phyloP scores from a whole-genome alignment of 768 basidiomycete genomes.

The Lactarius evosmus region DNA sequence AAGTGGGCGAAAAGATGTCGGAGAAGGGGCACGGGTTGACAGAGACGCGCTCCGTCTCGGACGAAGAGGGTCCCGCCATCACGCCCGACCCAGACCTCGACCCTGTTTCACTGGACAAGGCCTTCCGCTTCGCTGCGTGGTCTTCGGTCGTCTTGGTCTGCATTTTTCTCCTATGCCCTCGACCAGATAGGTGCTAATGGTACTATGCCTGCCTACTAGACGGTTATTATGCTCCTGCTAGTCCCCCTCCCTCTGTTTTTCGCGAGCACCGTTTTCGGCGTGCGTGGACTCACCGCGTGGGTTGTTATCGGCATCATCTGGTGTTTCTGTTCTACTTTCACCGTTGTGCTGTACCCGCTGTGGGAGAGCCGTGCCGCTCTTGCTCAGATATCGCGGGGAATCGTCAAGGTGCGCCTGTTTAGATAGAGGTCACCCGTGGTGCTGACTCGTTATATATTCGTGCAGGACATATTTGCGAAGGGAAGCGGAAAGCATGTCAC shows the following conservation, averaged over 20 bases:
- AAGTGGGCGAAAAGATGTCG: constrained; percentile 36
- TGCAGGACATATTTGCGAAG: constrained; percentile 41
- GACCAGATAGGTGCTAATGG: background rate
- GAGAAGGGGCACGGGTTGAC: constrained; percentile 37
- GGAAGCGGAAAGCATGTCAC: constrained; percentile 43
- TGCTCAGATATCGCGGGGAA: constrained; percentile 51
- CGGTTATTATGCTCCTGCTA: constrained; percentile 61
- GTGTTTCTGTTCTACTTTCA: constrained; percentile 72
- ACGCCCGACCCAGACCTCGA: constrained; percentile 56
- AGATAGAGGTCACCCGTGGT: background rate
- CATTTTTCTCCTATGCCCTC: constrained; percentile 6
- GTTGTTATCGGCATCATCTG: constrained; percentile 79
- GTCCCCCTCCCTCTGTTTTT: constrained; percentile 88
- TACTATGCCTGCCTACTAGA: constrained; percentile 35
- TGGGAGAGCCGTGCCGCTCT: constrained; percentile 79
- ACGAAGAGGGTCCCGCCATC: constrained; percentile 37
- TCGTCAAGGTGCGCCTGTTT: constrained; percentile 52
- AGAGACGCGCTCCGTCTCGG: constrained; percentile 28
- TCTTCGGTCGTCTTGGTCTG: constrained; percentile 65
- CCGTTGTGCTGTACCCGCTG: constrained; percentile 81
- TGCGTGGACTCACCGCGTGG: constrained; percentile 71
- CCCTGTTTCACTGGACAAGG: constrained; percentile 59
- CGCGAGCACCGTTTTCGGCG: constrained; percentile 66
- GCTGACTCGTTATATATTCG: background rate
- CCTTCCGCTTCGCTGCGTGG: constrained; percentile 79